These are phyloP conservation scores for Mycena vitilis DNA, from an alignment of 768 basidiomycete genomes.

Conservation along the genomic window DNA sequence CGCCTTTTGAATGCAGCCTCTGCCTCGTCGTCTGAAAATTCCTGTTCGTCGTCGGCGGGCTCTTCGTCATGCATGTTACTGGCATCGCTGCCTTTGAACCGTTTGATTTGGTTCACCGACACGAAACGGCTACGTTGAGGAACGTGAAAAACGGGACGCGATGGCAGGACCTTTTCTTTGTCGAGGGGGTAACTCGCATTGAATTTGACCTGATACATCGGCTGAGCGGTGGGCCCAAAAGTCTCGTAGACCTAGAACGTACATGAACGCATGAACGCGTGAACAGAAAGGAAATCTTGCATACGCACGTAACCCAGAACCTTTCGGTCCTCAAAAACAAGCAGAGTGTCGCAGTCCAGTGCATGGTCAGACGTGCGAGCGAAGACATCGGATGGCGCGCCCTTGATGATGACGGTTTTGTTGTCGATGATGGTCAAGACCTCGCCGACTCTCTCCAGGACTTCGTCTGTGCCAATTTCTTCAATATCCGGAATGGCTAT, in stretches of 20 bases:
- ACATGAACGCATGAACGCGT: slow-evolving; percentile 22
- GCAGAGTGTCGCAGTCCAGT: slow-evolving; percentile 89
- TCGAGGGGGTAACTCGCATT: slow-evolving; percentile 73
- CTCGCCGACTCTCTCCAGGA: slow-evolving; percentile 81
- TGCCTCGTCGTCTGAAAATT: slow-evolving; percentile 96
- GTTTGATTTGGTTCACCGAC: slow-evolving; percentile 77
- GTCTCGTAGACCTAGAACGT: slow-evolving; percentile 85
- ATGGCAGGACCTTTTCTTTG: slow-evolving; percentile 61
- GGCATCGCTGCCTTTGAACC: slow-evolving; percentile 89
- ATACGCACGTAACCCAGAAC: slow-evolving; percentile 89
- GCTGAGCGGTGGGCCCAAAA: slow-evolving; percentile 92
- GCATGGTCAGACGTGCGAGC: slow-evolving; percentile 68
- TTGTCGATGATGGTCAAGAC: slow-evolving; percentile 80
- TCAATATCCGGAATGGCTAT: slow-evolving; percentile 72
- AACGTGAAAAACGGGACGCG: slow-evolving; percentile 84
- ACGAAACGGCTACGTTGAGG: slow-evolving; percentile 86
- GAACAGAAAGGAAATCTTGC: not conserved
- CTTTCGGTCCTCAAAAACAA: slow-evolving; percentile 89
- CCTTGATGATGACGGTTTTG: slow-evolving; percentile 79
- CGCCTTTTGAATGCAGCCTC: slow-evolving; percentile 80
- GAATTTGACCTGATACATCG: slow-evolving; percentile 91
- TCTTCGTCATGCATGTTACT: slow-evolving; percentile 97
- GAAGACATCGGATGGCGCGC: slow-evolving; percentile 56
- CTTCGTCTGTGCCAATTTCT: slow-evolving; percentile 71
- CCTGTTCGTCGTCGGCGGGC: slow-evolving; percentile 87